These are phyloP conservation scores for Naganishia randhawae DNA, from an alignment of 768 basidiomycete genomes.

Conservation along the genomic window DNA sequence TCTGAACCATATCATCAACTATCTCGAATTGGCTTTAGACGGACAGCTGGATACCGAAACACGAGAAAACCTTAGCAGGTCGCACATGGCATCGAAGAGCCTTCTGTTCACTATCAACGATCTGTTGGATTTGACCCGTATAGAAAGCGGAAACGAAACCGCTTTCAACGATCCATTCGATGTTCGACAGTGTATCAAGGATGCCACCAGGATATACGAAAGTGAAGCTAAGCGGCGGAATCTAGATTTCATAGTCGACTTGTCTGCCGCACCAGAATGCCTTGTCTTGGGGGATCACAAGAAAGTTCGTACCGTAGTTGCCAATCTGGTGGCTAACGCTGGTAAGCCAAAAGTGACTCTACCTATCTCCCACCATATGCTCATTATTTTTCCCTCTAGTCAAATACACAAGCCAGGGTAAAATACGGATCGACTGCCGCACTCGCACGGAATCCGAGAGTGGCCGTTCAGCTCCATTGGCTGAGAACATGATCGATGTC, in stretches of 20 bases:
- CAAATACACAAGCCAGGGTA: conserved; percentile 66
- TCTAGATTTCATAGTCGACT: conserved; percentile 61
- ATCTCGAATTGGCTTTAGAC: conserved; percentile 74
- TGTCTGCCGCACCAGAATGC: conserved; percentile 57
- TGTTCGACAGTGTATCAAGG: conserved; percentile 60
- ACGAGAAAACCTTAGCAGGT: conserved; percentile 66
- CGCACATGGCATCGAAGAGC: conserved; percentile 74
- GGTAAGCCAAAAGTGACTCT: conserved; percentile 53
- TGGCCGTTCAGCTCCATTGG: conserved; percentile 47
- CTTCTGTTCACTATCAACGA: conserved; percentile 80
- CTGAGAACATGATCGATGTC: conserved; percentile 47
- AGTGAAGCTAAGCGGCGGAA: conserved; percentile 65
- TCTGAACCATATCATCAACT: conserved; percentile 81
- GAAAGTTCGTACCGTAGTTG: conserved; percentile 71
- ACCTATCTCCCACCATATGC: background rate
- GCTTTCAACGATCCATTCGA: conserved; percentile 75
- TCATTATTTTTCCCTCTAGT: conserved; percentile 52
- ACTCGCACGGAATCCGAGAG: conserved; percentile 57
- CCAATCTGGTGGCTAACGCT: conserved; percentile 73
- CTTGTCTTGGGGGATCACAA: conserved; percentile 66
- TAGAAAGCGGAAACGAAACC: conserved; percentile 71
- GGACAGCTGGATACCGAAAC: conserved; percentile 70
- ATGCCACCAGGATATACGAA: conserved; percentile 62
- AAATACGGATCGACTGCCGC: conserved; percentile 61
- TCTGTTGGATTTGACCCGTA: conserved; percentile 70